Conservation (phyloP, 352 stramenopile genomes). For the Globisporangium heterothallicum region DNA sequence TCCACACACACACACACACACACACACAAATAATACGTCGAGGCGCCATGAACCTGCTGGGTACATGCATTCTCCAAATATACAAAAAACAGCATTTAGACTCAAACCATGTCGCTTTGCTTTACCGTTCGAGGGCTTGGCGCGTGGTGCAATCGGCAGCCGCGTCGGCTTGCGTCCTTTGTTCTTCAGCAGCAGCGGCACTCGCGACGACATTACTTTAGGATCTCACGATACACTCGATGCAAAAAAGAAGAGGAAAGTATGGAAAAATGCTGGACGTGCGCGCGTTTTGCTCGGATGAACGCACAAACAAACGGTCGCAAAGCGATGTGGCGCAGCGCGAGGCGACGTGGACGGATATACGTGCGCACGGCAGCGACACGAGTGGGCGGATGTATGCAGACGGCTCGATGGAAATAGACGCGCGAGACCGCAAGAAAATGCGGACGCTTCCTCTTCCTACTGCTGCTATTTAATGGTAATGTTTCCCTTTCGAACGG, state of each 20-base stretch:
- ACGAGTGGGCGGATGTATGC: background rate
- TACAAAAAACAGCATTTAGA: background rate
- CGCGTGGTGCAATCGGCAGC: conserved; percentile 56
- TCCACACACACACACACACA: background rate
- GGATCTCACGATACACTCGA: too few species aligned
- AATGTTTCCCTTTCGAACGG: background rate
- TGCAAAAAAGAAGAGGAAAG: too few species aligned
- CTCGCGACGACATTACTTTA: conserved; percentile 32
- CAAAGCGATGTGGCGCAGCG: too few species aligned
- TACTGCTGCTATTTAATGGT: background rate
- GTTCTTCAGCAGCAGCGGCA: conserved; percentile 71
- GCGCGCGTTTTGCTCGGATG: background rate
- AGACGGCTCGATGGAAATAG: background rate
- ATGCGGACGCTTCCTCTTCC: conserved; percentile 1
- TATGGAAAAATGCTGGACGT: too few species aligned
- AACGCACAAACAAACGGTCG: too few species aligned
- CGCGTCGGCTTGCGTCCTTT: conserved; percentile 67
- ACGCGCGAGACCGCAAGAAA: background rate
- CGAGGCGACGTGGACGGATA: background rate
- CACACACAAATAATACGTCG: background rate
- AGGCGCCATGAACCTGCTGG: background rate
- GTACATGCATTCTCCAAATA: background rate
- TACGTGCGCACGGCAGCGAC: too few species aligned
- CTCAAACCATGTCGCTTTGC: too few species aligned
- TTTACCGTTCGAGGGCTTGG: conserved; percentile 60